Evolutionary conservation across 176 grass and related monocot genomes (phyloP).

Genomic region (Pontederia crassipes): DNA sequence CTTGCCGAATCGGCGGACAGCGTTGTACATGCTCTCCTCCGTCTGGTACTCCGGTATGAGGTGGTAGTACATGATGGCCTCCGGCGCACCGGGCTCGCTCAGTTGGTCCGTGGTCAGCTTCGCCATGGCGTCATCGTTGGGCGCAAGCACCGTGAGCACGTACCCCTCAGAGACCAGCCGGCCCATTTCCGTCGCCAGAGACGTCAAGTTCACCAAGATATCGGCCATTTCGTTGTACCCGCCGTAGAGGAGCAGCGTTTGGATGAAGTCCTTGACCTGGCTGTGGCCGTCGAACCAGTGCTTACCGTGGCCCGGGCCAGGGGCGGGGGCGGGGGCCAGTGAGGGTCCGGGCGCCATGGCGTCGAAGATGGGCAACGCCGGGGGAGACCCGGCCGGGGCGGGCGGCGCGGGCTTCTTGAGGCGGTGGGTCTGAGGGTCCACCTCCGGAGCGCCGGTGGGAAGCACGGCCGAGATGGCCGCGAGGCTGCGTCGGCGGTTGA

Average conservation of each 20-base stretch:
- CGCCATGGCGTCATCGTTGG: conserved; percentile 72
- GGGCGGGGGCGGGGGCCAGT: conserved; percentile 45
- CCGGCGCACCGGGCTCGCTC: conserved; percentile 47
- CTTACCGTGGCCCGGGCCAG: conserved; percentile 31
- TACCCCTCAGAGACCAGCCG: conserved; percentile 60
- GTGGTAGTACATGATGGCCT: conserved; percentile 78
- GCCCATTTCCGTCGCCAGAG: conserved; percentile 64
- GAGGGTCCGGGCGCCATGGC: conserved; percentile 42
- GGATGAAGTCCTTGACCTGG: conserved; percentile 87
- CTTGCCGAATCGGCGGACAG: conserved; percentile 47
- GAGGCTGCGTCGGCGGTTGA: conserved; percentile 61
- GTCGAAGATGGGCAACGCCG: conserved; percentile 40
- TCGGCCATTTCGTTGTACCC: conserved; percentile 86
- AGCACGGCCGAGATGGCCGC: conserved; percentile 41
- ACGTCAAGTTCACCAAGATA: conserved; percentile 71
- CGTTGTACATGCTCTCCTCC: conserved; percentile 84
- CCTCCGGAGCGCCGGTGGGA: conserved; percentile 50
- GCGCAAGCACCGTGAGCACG: conserved; percentile 57
- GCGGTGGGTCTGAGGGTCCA: conserved; percentile 53
- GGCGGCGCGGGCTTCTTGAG: conserved; percentile 52
- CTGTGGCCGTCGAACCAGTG: conserved; percentile 60
- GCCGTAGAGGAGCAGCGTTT: conserved; percentile 60
- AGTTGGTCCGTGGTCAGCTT: conserved; percentile 53
- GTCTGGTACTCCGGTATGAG: conserved; percentile 74
- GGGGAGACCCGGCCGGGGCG: conserved; percentile 23